Conservation (phyloP, 805 yeast species). For the Wickerhamiella azyma region DNA sequence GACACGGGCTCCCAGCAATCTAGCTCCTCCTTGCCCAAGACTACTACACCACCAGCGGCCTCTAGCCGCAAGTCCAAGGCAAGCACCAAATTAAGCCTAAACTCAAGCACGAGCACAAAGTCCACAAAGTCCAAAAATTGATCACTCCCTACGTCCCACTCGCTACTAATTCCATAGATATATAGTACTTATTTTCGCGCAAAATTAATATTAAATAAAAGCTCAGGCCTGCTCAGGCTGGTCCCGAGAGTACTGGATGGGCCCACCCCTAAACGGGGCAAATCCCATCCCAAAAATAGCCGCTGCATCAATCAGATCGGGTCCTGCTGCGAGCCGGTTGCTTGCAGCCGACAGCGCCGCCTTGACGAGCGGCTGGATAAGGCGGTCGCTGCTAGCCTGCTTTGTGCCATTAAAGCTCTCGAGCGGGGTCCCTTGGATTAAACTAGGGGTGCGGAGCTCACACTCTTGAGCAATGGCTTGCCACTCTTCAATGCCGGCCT, state of each 20-base stretch:
- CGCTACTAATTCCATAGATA: too few species aligned
- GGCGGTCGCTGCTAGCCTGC: background rate
- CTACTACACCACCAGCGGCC: too few species aligned
- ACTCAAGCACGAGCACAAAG: too few species aligned
- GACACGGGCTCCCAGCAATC: too few species aligned
- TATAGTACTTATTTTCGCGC: too few species aligned
- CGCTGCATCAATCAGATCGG: conserved; percentile 6
- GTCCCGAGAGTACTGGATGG: conserved; percentile 1
- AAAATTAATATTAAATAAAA: too few species aligned
- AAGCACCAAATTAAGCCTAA: too few species aligned
- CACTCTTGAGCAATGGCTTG: background rate
- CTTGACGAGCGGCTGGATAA: background rate
- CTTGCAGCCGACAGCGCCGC: background rate
- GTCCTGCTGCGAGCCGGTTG: background rate
- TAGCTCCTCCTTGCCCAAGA: too few species aligned
- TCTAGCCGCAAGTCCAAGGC: too few species aligned
- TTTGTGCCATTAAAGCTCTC: background rate
- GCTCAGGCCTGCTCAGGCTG: background rate
- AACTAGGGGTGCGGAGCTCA: background rate
- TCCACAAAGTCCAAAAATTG: too few species aligned
- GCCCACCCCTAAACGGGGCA: conserved; percentile 7
- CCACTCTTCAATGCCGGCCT: background rate
- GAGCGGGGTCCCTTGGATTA: background rate
- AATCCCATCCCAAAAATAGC: conserved; percentile 1
- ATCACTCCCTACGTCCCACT: too few species aligned